A percentile compares a stretch with the other conserved stretches of the same genome.
phyloP scores from a whole-genome alignment of 202 grass and related monocot species.

The Elaeis oleifera region DNA sequence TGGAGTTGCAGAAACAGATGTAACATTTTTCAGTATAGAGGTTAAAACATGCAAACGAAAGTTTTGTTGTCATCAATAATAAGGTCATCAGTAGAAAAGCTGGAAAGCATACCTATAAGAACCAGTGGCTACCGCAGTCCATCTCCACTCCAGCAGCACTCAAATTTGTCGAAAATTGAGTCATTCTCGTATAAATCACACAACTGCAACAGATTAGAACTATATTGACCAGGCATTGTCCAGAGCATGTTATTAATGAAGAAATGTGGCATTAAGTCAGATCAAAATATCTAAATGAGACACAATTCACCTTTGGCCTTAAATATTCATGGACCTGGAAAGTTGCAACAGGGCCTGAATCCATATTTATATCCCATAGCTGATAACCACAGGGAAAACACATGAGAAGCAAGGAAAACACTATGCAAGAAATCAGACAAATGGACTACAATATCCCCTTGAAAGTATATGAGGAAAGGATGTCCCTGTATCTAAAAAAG shows the following conservation, averaged over 20 bases:
- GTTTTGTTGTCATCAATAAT: conserved; percentile 16
- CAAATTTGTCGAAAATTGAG: conserved; percentile 99
- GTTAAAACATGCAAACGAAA: conserved; percentile 3
- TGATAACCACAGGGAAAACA: conserved; percentile 21
- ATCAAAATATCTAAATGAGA: conserved; percentile 22
- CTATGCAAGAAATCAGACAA: background rate
- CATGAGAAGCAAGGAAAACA: conserved; percentile 17
- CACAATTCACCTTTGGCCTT: conserved; percentile 59
- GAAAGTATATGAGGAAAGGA: no score
- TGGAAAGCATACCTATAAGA: conserved; percentile 75
- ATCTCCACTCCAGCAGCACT: conserved; percentile 90
- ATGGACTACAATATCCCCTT: no score
- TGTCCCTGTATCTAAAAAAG: no score
- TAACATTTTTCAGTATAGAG: conserved; percentile 21
- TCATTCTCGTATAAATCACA: conserved; percentile 99
- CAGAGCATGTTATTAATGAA: background rate
- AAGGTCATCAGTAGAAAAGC: conserved; percentile 5
- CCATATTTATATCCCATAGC: conserved; percentile 98
- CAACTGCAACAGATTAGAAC: conserved; percentile 50
- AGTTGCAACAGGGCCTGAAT: conserved; percentile 81
- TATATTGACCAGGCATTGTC: conserved; percentile 9
- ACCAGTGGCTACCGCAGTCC: conserved; percentile 88
- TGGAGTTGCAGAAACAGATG: conserved; percentile 36
- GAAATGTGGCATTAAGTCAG: background rate
- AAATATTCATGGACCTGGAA: conserved; percentile 96